These are phyloP conservation scores for Grosmannia huntii DNA, from an alignment of 2,329 filamentous ascomycete species.

Conservation along the genomic window DNA sequence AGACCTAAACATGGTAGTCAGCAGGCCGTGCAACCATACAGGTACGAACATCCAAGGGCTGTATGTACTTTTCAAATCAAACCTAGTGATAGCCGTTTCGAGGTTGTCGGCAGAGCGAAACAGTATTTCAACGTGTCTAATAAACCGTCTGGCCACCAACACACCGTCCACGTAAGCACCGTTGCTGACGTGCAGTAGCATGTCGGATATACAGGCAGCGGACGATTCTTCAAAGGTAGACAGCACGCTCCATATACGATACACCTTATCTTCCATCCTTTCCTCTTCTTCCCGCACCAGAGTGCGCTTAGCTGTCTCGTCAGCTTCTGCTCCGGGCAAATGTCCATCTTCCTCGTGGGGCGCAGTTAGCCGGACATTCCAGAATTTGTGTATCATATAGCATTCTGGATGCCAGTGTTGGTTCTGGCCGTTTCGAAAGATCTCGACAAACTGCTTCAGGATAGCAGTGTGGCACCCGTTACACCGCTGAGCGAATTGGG, in stretches of 20 bases:
- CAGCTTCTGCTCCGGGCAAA: constrained; percentile 19
- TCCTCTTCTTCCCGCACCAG: constrained; percentile 77
- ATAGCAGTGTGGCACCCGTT: constrained; percentile 96
- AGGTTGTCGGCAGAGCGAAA: constrained; percentile 81
- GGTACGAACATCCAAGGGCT: background rate
- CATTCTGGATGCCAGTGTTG: constrained; percentile 99
- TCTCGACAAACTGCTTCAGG: constrained; percentile 97
- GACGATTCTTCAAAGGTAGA: constrained; percentile 97
- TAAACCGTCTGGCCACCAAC: constrained; percentile 89
- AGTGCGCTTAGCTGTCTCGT: constrained; percentile 53
- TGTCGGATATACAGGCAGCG: constrained; percentile 95
- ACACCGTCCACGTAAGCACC: constrained; percentile 93
- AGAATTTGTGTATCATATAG: constrained; percentile 99
- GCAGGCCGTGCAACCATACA: background rate
- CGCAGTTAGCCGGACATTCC: constrained; percentile 81
- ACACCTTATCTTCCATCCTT: constrained; percentile 93
- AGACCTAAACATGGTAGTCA: constrained; percentile 43
- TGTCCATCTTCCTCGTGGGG: constrained; percentile 34
- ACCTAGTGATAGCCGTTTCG: constrained; percentile 55
- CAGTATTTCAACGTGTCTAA: constrained; percentile 85
- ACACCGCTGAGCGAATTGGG: constrained; percentile 88
- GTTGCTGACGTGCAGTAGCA: constrained; percentile 97
- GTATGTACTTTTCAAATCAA: constrained; percentile 60
- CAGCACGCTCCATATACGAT: constrained; percentile 93
- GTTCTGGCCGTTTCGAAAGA: constrained; percentile 93